Evolutionary conservation across 2,329 filamentous ascomycete genomes (phyloP).

Genomic region (Sporothrix pseudoabietina): DNA sequence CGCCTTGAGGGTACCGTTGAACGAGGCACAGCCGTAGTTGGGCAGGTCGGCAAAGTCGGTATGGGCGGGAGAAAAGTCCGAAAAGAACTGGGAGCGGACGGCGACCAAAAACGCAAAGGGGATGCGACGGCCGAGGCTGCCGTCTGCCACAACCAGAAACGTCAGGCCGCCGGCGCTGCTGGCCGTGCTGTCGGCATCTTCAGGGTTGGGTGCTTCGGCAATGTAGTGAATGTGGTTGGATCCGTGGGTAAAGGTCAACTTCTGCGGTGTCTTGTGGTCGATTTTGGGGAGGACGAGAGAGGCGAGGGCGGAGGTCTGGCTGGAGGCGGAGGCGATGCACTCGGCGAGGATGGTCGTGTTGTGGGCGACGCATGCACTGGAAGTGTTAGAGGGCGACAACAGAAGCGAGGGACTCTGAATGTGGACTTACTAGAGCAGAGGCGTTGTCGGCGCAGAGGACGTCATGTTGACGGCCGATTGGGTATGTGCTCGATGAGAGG

Average conservation of each 20-base stretch:
- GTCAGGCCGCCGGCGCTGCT: conserved; percentile 72
- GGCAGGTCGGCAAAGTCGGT: conserved; percentile 78
- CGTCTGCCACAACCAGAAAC: conserved; percentile 85
- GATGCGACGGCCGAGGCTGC: conserved; percentile 79
- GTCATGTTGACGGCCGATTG: conserved; percentile 15
- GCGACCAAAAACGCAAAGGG: conserved; percentile 92
- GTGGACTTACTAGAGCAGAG: conserved; percentile 34
- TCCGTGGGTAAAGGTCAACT: conserved; percentile 92
- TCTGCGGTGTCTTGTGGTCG: conserved; percentile 74
- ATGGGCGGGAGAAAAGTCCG: conserved; percentile 63
- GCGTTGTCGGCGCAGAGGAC: conserved; percentile 28
- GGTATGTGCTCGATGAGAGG: background rate
- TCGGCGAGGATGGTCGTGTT: conserved; percentile 91
- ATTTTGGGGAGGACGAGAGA: conserved; percentile 96
- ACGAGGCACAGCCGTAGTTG: conserved; percentile 85
- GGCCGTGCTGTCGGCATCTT: conserved; percentile 58
- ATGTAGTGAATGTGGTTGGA: conserved; percentile 95
- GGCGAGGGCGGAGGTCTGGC: conserved; percentile 81
- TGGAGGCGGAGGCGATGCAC: conserved; percentile 83
- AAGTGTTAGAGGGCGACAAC: background rate
- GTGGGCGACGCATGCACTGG: conserved; percentile 89
- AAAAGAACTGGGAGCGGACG: conserved; percentile 84
- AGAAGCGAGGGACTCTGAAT: background rate
- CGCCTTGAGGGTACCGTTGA: conserved; percentile 75
- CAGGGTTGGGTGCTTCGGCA: conserved; percentile 73